These are phyloP conservation scores for Miscanthus lutarioriparius DNA, from an alignment of 176 grass and related monocot species.

Conservation along the genomic window DNA sequence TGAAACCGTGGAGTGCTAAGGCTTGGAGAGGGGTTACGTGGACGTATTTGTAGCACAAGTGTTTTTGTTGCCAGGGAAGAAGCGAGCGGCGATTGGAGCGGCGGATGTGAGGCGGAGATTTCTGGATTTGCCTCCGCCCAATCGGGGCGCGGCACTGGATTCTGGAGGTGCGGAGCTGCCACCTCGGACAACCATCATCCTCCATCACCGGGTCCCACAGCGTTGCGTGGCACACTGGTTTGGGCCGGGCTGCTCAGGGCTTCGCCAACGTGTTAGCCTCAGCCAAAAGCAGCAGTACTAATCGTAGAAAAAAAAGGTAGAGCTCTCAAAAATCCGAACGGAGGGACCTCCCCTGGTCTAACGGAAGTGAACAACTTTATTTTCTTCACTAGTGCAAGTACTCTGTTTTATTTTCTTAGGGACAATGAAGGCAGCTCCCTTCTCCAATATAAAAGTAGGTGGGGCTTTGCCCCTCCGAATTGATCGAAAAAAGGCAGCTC, in stretches of 20 bases:
- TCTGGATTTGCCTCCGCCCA: constrained; percentile 68
- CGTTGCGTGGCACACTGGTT: neutral
- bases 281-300: neutral
- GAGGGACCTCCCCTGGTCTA: no score
- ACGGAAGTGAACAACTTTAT: neutral
- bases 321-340: neutral
- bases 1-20: neutral
- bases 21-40: constrained; percentile 25
- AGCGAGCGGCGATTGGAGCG: constrained; percentile 32
- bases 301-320: neutral
- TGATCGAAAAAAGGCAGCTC: no score
- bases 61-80: constrained; percentile 22
- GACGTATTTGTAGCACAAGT: constrained; percentile 56
- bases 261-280: neutral
- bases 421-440: no score
- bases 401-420: no score
- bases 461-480: no score
- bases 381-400: no score
- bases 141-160: constrained; percentile 51
- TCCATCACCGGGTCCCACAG: neutral
- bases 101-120: constrained; percentile 61
- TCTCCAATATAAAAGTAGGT: no score
- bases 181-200: constrained; percentile 48
- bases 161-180: constrained; percentile 38
- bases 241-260: neutral